These are phyloP conservation scores for Blastobotrys raffinosifermentans DNA, from an alignment of 1,139 yeast genomes.

Conservation along the genomic window DNA sequence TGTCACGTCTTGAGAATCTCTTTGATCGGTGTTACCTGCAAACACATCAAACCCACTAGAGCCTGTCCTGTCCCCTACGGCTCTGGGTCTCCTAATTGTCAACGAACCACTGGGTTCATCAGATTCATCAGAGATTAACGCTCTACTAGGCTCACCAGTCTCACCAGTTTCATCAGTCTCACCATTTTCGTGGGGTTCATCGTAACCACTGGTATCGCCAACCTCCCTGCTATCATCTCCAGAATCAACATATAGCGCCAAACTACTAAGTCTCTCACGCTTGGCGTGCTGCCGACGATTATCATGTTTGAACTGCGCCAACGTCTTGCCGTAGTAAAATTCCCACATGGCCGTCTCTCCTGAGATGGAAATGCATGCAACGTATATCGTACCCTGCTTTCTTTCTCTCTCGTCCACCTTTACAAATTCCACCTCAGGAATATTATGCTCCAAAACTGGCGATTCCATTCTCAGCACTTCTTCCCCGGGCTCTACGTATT, in stretches of 20 bases:
- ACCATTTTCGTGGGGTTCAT: slow-evolving; percentile 8
- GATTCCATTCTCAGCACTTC: slow-evolving; percentile 27
- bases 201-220: slow-evolving; percentile 6
- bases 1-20: too few species aligned
- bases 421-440: slow-evolving; percentile 51
- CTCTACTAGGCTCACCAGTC: not conserved
- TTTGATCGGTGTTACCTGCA: slow-evolving; percentile 29
- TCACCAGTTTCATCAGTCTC: not conserved
- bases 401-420: slow-evolving; percentile 19
- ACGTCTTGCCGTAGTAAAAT: slow-evolving; percentile 18
- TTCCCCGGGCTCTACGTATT: too few species aligned
- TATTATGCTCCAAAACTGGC: slow-evolving; percentile 48
- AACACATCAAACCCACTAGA: slow-evolving; percentile 10
- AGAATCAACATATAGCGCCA: not conserved
- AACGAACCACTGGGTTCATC: too few species aligned
- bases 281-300: not conserved
- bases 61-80: too few species aligned
- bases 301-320: slow-evolving; percentile 6
- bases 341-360: slow-evolving; percentile 27
- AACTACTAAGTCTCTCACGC: not conserved
- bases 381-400: slow-evolving; percentile 15
- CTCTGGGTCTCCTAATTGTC: too few species aligned
- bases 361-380: slow-evolving; percentile 24
- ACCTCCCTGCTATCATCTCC: slow-evolving; percentile 7
- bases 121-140: not conserved